Percentiles rank a stretch among this genome's conserved stretches.
Evolutionary conservation across 352 stramenopile genomes (phyloP).

Genomic region (Thalassiosira mediterranea): DNA sequence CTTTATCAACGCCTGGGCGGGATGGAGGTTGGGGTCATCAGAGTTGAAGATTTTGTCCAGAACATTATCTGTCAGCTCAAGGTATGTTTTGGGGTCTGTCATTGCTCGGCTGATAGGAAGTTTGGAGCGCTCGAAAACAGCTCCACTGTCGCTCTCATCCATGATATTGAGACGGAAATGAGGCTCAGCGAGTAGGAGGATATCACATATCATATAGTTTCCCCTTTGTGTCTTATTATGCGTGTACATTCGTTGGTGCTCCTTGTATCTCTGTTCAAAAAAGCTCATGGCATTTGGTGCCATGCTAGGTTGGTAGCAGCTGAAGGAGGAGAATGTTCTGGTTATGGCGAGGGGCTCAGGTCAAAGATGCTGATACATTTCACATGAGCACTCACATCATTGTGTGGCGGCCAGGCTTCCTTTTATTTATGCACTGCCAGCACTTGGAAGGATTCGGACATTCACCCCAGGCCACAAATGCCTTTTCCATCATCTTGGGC

Average conservation of each 20-base stretch:
- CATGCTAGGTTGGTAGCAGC: background rate
- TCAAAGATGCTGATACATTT: too few relatives aligned
- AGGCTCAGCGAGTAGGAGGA: background rate
- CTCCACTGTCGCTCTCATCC: background rate
- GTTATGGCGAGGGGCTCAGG: too few relatives aligned
- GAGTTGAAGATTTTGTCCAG: background rate
- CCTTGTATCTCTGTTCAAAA: background rate
- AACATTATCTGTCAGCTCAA: background rate
- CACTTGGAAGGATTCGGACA: conserved; percentile 36
- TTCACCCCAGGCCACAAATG: conserved; percentile 41
- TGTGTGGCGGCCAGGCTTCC: background rate
- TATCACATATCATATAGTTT: background rate
- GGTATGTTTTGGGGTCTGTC: background rate
- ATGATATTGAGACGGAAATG: background rate
- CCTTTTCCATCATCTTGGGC: conserved; percentile 22
- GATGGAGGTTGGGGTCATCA: background rate
- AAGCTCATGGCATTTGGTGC: background rate
- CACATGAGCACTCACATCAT: conserved; percentile 1
- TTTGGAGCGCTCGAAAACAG: background rate
- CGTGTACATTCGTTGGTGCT: background rate
- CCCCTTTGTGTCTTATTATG: background rate
- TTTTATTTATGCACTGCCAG: conserved; percentile 23
- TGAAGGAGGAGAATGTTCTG: background rate
- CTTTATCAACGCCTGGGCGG: background rate
- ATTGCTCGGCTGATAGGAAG: background rate